Conservation (phyloP, 495 filamentous ascomycete species). For the Lentithecium fluviatile region DNA sequence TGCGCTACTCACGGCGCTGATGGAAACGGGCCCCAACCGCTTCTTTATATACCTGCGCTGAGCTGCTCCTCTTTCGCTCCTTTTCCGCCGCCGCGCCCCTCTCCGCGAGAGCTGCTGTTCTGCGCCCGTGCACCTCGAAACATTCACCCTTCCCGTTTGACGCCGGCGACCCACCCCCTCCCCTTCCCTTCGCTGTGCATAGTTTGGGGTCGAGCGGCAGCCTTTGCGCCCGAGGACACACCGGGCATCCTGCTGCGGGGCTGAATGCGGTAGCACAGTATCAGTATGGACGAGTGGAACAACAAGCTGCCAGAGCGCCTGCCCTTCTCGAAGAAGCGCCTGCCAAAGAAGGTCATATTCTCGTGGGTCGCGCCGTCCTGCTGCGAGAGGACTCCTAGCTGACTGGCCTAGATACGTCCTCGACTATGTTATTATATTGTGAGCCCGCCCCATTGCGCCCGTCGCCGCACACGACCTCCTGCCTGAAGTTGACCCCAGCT, state of each 20-base stretch:
- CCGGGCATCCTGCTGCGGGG: too few species aligned
- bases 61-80: constrained; percentile 2
- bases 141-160: constrained; percentile 1
- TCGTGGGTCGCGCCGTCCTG: constrained; percentile 47
- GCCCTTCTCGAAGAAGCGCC: constrained; percentile 54
- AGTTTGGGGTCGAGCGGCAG: not conserved
- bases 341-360: constrained; percentile 53
- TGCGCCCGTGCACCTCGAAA: constrained; percentile 1
- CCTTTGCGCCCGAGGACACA: too few species aligned
- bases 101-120: constrained; percentile 22
- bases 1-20: not conserved
- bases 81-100: constrained; percentile 12
- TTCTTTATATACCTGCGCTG: not conserved
- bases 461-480: constrained; percentile 30
- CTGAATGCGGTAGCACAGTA: too few species aligned
- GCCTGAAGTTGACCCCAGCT: constrained; percentile 36
- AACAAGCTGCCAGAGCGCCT: constrained; percentile 43
- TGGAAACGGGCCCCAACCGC: too few species aligned
- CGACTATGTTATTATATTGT: constrained; percentile 69
- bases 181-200: constrained; percentile 11
- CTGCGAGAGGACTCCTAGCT: constrained; percentile 10
- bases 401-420: constrained; percentile 57
- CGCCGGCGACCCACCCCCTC: not conserved
- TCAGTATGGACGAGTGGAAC: constrained; percentile 30
- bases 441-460: constrained; percentile 25